Percentiles rank a stretch among this genome's conserved stretches.
Conservation (phyloP, 306 rosid species). For the Arachis stenosperma region DNA sequence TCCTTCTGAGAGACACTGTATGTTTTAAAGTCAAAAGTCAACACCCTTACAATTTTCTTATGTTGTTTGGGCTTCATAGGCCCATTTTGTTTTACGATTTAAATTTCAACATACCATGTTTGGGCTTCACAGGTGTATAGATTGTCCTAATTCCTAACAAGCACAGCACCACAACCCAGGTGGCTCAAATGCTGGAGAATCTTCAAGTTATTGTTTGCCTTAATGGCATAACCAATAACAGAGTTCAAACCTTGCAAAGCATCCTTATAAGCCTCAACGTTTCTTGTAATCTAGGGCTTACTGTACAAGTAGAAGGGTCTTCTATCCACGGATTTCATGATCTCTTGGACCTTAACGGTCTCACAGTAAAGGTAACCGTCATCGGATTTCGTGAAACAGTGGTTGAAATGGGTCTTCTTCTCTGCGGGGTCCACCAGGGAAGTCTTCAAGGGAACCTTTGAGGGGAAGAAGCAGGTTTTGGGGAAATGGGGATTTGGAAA, state of each 20-base stretch:
- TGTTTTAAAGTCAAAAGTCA: background rate
- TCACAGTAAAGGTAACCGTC: conserved; percentile 88
- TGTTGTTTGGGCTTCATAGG: too few species aligned
- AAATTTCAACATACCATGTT: too few species aligned
- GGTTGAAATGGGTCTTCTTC: conserved; percentile 51
- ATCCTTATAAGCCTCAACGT: conserved; percentile 74
- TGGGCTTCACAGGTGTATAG: too few species aligned
- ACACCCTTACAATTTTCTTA: too few species aligned
- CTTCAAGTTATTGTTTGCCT: conserved; percentile 92
- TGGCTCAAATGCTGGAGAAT: conserved; percentile 82
- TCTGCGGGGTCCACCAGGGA: conserved; percentile 21
- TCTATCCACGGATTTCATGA: conserved; percentile 82
- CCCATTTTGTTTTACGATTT: too few species aligned
- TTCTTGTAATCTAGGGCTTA: conserved; percentile 84
- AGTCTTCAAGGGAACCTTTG: conserved; percentile 43
- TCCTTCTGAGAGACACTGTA: background rate
- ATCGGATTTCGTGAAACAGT: conserved; percentile 75
- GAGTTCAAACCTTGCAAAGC: conserved; percentile 81
- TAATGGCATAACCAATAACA: conserved; percentile 85
- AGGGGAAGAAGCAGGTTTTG: conserved; percentile 37
- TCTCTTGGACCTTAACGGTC: conserved; percentile 71
- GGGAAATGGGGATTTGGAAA: conserved; percentile 44
- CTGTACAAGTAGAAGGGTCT: conserved; percentile 93
- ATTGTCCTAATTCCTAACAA: conserved; percentile 53
- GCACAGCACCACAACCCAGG: conserved; percentile 94